phyloP scores from a whole-genome alignment of 2,329 filamentous ascomycete genomes.

The Monosporascus sp. region DNA sequence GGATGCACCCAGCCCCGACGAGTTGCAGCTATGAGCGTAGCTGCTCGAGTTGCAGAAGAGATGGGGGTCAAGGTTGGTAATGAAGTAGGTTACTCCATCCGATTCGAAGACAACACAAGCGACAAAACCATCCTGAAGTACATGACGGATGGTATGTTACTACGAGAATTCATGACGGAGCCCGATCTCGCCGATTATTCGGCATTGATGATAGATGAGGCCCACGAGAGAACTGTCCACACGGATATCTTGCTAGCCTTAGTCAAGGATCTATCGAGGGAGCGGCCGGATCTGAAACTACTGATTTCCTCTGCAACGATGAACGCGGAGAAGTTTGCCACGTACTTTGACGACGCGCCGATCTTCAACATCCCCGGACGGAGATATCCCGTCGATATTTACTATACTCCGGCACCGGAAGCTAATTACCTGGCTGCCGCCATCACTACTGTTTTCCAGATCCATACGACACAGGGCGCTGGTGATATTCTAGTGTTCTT shows the following conservation, averaged over 20 bases:
- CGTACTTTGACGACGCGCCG: slow-evolving; percentile 87
- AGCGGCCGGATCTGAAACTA: slow-evolving; percentile 79
- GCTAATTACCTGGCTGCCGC: slow-evolving; percentile 90
- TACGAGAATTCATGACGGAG: slow-evolving; percentile 85
- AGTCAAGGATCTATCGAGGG: slow-evolving; percentile 80
- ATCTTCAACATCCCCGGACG: slow-evolving; percentile 94
- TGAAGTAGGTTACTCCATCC: slow-evolving; percentile 90
- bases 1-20: slow-evolving; percentile 91
- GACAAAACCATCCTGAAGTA: slow-evolving; percentile 93
- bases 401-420: slow-evolving; percentile 86
- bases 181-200: slow-evolving; percentile 79
- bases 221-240: slow-evolving; percentile 87
- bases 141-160: slow-evolving; percentile 94
- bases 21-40: slow-evolving; percentile 96
- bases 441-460: slow-evolving; percentile 91
- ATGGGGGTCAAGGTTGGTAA: slow-evolving; percentile 85
- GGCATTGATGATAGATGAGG: slow-evolving; percentile 93
- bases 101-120: slow-evolving; percentile 88
- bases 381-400: slow-evolving; percentile 83
- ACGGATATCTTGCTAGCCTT: slow-evolving; percentile 88
- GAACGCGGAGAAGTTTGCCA: slow-evolving; percentile 86
- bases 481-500: slow-evolving; percentile 94
- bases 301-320: slow-evolving; percentile 93
- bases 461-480: slow-evolving; percentile 77
- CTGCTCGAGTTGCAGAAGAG: slow-evolving; percentile 92